Conservation (phyloP, 208 protist species). For the Acanthamoeba culbertsoni region DNA sequence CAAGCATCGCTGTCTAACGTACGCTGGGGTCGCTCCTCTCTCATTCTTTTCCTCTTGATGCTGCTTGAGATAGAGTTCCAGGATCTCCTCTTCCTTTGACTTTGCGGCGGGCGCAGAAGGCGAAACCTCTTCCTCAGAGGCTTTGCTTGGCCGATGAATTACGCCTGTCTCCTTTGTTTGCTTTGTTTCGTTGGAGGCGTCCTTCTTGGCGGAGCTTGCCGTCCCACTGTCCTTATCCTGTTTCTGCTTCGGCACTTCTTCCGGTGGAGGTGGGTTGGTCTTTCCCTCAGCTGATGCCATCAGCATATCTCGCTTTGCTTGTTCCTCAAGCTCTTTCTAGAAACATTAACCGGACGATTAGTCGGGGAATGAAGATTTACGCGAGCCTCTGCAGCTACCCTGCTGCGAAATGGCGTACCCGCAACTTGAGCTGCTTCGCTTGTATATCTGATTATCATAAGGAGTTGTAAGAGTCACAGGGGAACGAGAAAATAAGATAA, state of each 20-base stretch:
- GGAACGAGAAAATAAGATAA: too few relatives aligned
- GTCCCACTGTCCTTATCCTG: not conserved
- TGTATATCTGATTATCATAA: too few relatives aligned
- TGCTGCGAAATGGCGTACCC: too few relatives aligned
- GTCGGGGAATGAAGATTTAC: too few relatives aligned
- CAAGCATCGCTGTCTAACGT: not conserved
- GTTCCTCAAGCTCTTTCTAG: not conserved
- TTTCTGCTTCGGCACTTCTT: not conserved
- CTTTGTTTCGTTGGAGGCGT: not conserved
- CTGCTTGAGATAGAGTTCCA: constrained; percentile 16
- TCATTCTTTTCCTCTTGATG: not conserved
- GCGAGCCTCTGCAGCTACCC: too few relatives aligned
- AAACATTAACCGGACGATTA: not conserved
- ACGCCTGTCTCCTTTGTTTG: not conserved
- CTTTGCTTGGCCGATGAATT: not conserved
- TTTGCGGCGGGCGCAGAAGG: not conserved
- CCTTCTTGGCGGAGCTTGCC: not conserved
- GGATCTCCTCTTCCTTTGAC: constrained; percentile 6
- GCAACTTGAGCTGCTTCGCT: too few relatives aligned
- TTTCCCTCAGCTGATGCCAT: not conserved
- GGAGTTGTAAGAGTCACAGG: too few relatives aligned
- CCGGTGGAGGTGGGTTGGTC: not conserved
- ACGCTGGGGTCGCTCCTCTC: not conserved
- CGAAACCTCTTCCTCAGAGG: too few relatives aligned
- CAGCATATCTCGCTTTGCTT: not conserved